These are phyloP conservation scores for Nemania abortiva DNA, from an alignment of 2,329 filamentous ascomycete species.

Conservation along the genomic window DNA sequence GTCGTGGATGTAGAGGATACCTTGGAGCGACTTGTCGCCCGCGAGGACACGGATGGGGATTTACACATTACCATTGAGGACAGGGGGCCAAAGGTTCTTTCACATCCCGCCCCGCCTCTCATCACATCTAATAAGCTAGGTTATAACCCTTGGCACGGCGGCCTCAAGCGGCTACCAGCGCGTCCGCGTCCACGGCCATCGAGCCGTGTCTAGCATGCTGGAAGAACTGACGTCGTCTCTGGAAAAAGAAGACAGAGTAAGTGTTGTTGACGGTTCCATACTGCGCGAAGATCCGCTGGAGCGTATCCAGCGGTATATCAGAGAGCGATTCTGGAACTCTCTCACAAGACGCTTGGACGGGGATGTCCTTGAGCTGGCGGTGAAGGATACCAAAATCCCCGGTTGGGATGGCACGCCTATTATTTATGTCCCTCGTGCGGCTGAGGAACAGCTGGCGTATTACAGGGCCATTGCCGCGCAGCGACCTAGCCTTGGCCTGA, in stretches of 20 bases:
- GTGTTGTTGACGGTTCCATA: not conserved
- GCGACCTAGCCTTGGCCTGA: slow-evolving; percentile 9
- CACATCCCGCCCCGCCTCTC: not conserved
- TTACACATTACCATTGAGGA: slow-evolving; percentile 21
- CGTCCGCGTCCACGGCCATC: slow-evolving; percentile 4
- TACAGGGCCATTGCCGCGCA: slow-evolving; percentile 20
- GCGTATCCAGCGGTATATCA: slow-evolving; percentile 25
- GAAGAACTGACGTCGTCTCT: slow-evolving; percentile 8
- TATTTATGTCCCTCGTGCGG: slow-evolving; percentile 19
- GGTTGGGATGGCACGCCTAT: slow-evolving; percentile 9
- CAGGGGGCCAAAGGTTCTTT: slow-evolving; percentile 9
- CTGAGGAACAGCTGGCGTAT: slow-evolving; percentile 19
- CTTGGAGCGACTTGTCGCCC: not conserved
- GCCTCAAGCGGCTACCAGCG: slow-evolving; percentile 10
- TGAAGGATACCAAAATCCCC: slow-evolving; percentile 20
- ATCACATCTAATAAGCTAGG: slow-evolving; percentile 2
- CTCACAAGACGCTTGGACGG: slow-evolving; percentile 20
- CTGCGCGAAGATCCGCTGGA: slow-evolving; percentile 15
- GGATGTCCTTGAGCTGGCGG: slow-evolving; percentile 11
- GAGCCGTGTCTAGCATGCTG: not conserved
- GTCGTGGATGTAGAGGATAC: slow-evolving; percentile 14
- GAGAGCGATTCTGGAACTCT: slow-evolving; percentile 19
- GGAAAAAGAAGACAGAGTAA: not conserved
- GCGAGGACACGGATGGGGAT: slow-evolving; percentile 20
- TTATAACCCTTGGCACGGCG: slow-evolving; percentile 2